These are phyloP conservation scores for Herpotrichia juniperi DNA, from an alignment of 2,329 filamentous ascomycete species.

Conservation along the genomic window DNA sequence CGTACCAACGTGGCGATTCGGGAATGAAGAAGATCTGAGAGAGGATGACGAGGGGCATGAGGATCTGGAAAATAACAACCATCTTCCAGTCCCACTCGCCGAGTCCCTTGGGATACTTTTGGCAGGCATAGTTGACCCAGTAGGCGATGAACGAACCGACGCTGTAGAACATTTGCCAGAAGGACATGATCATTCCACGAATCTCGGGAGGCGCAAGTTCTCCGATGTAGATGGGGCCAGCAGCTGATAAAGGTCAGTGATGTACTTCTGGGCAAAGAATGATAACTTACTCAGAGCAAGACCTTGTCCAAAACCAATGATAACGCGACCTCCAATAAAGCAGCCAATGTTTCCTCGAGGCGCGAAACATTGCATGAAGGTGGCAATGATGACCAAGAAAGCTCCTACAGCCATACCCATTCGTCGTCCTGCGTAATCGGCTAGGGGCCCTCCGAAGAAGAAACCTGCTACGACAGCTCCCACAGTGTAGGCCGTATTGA, in stretches of 20 bases:
- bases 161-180: constrained; percentile 71
- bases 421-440: constrained; percentile 67
- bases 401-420: constrained; percentile 70
- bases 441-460: constrained; percentile 69
- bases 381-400: constrained; percentile 69
- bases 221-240: constrained; percentile 74
- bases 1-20: constrained; percentile 72
- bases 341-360: constrained; percentile 63
- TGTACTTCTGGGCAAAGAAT: not conserved
- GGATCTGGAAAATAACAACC: constrained; percentile 74
- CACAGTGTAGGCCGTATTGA: constrained; percentile 75
- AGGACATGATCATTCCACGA: constrained; percentile 70
- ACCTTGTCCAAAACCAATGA: constrained; percentile 74
- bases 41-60: constrained; percentile 70
- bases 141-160: constrained; percentile 71
- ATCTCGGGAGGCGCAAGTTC: constrained; percentile 70
- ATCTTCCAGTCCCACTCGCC: constrained; percentile 77
- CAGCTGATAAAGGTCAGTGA: constrained; percentile 49
- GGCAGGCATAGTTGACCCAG: constrained; percentile 70
- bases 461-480: constrained; percentile 73
- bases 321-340: constrained; percentile 71
- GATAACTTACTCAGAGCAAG: constrained; percentile 63
- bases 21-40: constrained; percentile 65
- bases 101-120: constrained; percentile 59
- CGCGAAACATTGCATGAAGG: constrained; percentile 71